Evolutionary conservation across 2,329 filamentous ascomycete genomes (phyloP), one percentile per base, ranked within the genome.

Genomic region (Plenodomus lindquistii): DNA sequence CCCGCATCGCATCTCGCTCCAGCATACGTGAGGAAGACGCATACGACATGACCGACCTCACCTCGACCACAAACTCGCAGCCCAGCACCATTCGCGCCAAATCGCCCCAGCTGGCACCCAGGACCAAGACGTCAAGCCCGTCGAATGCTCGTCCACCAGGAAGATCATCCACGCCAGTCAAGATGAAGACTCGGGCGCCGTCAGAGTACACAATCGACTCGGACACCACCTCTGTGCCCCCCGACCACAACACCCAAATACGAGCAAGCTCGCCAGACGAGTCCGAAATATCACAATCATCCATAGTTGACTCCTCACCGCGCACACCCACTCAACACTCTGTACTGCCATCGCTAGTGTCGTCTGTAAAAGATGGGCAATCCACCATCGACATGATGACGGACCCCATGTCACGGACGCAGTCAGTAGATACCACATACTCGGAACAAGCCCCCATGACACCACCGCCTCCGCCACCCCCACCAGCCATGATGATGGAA

Each of bases 391-490:
- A 79, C 70, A 67, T 79, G 73, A 61, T 77, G 69, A 41, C 70
- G 52, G 56, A 79, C 72, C 61, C 74, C 19, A 43, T 57, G 40
- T 70, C 67, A 15, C 66, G 70, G 17, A 41, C 60, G 8, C 60
- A 67, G 18, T 72, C 71, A 4, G 60, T 65, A 20, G 67, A 71
- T 37, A 57, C 72, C 7, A 64, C 59, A 9, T 71, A 79, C 57
- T 74, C 54, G 80, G 61, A 67, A 0, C 61, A 67, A 0, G 79
- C 82, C 0, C 78, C 82, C 1, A 82, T 79, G 43, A 73, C 82
- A 31, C 77, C 77, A 15, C 84, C 90, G 1, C 77, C 77, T 7
- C 84, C 90, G 1, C 91, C 91, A 0, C 91, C 90, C 1, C 85
- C 88, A 1, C 82, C 91, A 8, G 82, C 85, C 58, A 76, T 85